Conservation (phyloP, 352 stramenopile genomes). For the Globisporangium rhizosaccharum region DNA sequence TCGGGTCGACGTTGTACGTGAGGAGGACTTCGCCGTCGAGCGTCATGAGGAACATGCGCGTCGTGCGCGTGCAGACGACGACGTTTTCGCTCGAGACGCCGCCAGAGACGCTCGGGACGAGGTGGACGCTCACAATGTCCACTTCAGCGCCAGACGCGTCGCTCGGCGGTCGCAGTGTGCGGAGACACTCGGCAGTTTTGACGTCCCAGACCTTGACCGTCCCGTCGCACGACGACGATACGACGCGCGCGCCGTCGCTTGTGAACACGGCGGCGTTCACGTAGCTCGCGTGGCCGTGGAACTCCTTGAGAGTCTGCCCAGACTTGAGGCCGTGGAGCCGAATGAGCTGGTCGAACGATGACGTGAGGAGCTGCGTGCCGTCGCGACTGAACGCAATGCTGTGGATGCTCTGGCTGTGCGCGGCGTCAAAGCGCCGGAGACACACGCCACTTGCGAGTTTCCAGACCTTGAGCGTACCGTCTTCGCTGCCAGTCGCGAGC, state of each 20-base stretch:
- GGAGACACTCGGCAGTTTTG: conserved; percentile 78
- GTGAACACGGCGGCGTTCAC: conserved; percentile 88
- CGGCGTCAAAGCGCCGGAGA: conserved; percentile 85
- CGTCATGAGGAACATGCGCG: conserved; percentile 75
- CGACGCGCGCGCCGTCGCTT: conserved; percentile 56
- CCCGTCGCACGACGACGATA: conserved; percentile 89
- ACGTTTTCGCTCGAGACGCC: conserved; percentile 43
- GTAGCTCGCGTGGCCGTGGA: conserved; percentile 90
- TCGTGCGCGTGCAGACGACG: conserved; percentile 82
- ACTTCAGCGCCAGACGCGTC: conserved; percentile 51
- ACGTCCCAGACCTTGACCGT: conserved; percentile 90
- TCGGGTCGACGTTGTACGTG: conserved; percentile 61
- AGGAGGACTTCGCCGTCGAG: conserved; percentile 55
- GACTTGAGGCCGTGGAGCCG: conserved; percentile 93
- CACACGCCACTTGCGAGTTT: conserved; percentile 88
- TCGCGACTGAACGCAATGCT: conserved; percentile 89
- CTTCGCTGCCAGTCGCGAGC: conserved; percentile 83
- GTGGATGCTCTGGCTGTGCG: conserved; percentile 75
- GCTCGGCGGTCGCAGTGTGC: conserved; percentile 64
- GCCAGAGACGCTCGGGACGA: conserved; percentile 46
- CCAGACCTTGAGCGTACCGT: conserved; percentile 91
- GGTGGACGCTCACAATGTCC: conserved; percentile 65
- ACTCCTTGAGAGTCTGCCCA: conserved; percentile 91
- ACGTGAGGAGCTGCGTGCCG: conserved; percentile 87
- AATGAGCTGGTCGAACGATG: conserved; percentile 84